Percentiles rank a stretch among this genome's conserved stretches.
Conservation (phyloP, 2,329 filamentous ascomycete species). For the Xylariales sp. region DNA sequence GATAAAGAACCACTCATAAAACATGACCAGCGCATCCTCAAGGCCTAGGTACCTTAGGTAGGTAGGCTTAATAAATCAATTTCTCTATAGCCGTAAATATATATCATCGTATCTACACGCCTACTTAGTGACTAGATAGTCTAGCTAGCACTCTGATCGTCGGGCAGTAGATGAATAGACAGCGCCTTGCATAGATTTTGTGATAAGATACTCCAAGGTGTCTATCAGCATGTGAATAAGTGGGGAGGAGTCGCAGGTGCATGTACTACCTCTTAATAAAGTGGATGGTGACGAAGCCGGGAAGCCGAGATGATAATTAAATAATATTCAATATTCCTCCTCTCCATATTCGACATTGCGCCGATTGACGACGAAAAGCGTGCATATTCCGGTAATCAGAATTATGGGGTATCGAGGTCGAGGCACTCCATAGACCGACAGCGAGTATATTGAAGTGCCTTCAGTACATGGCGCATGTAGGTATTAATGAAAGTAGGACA, state of each 20-base stretch:
- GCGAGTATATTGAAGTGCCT: not conserved
- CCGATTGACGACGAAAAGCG: not conserved
- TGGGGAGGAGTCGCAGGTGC: not conserved
- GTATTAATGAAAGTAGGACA: no score
- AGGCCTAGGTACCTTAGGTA: not conserved
- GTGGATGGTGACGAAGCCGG: no score
- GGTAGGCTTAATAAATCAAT: not conserved
- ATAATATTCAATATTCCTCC: not conserved
- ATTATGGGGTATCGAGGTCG: not conserved
- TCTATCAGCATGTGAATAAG: slow-evolving; percentile 12
- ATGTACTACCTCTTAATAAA: not conserved
- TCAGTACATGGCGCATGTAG: no score
- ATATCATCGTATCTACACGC: not conserved
- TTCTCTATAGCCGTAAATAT: not conserved
- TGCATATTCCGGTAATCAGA: slow-evolving; percentile 5
- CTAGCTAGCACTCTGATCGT: not conserved
- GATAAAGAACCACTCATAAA: not conserved
- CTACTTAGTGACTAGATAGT: not conserved
- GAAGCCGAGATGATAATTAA: no score
- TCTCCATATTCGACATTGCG: not conserved
- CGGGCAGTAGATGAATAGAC: not conserved
- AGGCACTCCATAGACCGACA: not conserved
- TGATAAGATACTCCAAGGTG: not conserved
- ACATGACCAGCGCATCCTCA: not conserved
- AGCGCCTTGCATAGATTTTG: not conserved